A percentile compares a stretch with the other conserved stretches of the same genome.
Conservation (phyloP, 495 filamentous ascomycete genomes). For the Podospora anserina region DNA sequence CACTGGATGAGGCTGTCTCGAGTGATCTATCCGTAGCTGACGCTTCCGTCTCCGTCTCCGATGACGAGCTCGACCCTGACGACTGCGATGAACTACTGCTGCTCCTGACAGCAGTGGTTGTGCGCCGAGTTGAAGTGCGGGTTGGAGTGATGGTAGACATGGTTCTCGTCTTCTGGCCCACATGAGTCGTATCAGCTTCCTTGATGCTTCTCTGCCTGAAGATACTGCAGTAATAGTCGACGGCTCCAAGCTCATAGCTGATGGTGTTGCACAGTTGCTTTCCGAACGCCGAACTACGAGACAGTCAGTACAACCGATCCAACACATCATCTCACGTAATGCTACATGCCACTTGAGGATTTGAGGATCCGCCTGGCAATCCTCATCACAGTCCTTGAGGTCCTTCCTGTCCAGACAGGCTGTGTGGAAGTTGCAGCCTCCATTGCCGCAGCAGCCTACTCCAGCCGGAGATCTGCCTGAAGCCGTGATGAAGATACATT, state of each 20-base stretch:
- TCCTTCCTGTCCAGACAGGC: conserved; percentile 32
- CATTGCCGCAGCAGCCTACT: conserved; percentile 38
- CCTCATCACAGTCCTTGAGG: conserved; percentile 34
- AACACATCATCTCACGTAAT: background rate
- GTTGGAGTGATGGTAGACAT: conserved; percentile 28
- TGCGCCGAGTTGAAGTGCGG: conserved; percentile 2
- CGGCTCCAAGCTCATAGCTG: conserved; percentile 32
- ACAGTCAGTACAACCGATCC: background rate
- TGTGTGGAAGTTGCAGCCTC: conserved; percentile 30
- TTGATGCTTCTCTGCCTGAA: conserved; percentile 27
- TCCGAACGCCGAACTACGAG: background rate
- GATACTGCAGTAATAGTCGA: conserved; percentile 41
- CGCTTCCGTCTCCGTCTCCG: background rate
- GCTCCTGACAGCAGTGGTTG: conserved; percentile 6
- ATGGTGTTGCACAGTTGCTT: conserved; percentile 39
- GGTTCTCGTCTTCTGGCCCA: conserved; percentile 32
- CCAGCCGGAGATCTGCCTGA: conserved; percentile 24
- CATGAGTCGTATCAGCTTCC: conserved; percentile 36
- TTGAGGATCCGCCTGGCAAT: conserved; percentile 34
- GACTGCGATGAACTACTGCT: conserved; percentile 6
- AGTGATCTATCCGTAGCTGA: background rate
- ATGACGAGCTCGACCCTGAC: background rate
- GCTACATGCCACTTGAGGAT: conserved; percentile 41
- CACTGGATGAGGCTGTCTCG: background rate
- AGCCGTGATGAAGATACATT: conserved; percentile 37